Conservation (phyloP, 192 early-diverging fungal genomes). For the Spinellus fusiger region DNA sequence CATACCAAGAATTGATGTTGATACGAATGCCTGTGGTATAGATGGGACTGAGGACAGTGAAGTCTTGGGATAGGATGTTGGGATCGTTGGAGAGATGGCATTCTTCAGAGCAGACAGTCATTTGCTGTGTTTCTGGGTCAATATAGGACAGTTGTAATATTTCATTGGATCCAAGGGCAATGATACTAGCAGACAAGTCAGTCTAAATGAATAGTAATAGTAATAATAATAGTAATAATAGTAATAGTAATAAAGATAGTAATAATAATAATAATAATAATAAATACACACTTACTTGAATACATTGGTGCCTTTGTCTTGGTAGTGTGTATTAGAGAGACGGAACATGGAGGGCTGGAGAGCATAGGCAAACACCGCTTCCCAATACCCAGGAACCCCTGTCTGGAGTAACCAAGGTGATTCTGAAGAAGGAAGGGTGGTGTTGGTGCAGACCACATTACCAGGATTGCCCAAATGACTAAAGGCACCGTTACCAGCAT, state of each 20-base stretch:
- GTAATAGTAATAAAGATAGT: slow-evolving; percentile 1
- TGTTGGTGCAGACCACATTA: slow-evolving; percentile 20
- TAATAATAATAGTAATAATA: too few species aligned
- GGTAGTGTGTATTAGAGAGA: slow-evolving; percentile 51
- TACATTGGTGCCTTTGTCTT: slow-evolving; percentile 55
- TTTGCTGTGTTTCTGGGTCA: slow-evolving; percentile 44
- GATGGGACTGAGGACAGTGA: slow-evolving; percentile 30
- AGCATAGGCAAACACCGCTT: slow-evolving; percentile 47
- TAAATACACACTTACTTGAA: slow-evolving; percentile 39
- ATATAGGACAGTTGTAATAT: slow-evolving; percentile 56
- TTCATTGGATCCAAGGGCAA: slow-evolving; percentile 49
- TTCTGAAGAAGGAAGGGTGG: slow-evolving; percentile 8
- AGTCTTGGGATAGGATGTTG: slow-evolving; percentile 37
- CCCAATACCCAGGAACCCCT: slow-evolving; percentile 62
- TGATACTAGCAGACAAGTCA: slow-evolving; percentile 37
- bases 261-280: neutral
- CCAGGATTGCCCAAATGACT: slow-evolving; percentile 35
- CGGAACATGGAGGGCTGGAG: slow-evolving; percentile 60
- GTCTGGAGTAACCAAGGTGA: slow-evolving; percentile 68
- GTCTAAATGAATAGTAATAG: neutral
- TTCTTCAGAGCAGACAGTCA: slow-evolving; percentile 32
- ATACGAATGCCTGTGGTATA: slow-evolving; percentile 50
- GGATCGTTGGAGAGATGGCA: slow-evolving; percentile 32
- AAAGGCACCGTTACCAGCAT: slow-evolving; percentile 47
- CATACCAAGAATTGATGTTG: slow-evolving; percentile 34